Conservation (phyloP, 108 stramenopile species). For the Nitzschia putrida region DNA sequence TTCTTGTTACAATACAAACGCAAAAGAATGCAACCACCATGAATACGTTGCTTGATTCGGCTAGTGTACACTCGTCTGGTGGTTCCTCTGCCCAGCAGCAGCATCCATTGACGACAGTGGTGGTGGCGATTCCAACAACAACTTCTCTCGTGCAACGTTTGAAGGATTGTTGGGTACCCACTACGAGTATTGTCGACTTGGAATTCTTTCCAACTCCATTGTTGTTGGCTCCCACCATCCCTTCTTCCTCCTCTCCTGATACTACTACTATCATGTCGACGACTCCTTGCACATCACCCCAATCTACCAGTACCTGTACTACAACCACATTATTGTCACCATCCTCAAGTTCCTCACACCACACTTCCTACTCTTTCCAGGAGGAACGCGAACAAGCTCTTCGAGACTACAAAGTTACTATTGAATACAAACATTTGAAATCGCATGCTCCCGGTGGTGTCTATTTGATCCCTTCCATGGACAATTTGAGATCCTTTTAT, state of each 20-base stretch:
- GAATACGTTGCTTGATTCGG: too few relatives aligned
- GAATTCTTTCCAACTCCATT: background rate
- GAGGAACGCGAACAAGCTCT: conserved; percentile 86
- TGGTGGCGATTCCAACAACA: too few relatives aligned
- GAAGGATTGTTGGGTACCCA: conserved; percentile 15
- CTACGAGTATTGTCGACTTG: conserved; percentile 1
- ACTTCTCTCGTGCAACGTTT: conserved; percentile 2
- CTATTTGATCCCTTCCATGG: conserved; percentile 82
- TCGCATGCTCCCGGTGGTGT: conserved; percentile 91
- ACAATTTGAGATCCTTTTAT: conserved; percentile 80
- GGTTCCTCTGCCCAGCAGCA: too few relatives aligned
- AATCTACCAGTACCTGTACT: background rate
- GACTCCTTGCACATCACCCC: too few relatives aligned
- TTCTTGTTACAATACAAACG: too few relatives aligned
- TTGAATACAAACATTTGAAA: conserved; percentile 95
- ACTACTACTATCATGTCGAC: too few relatives aligned
- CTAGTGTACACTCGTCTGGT: too few relatives aligned
- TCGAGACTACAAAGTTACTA: conserved; percentile 91
- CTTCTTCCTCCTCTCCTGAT: background rate
- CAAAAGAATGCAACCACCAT: too few relatives aligned
- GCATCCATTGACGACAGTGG: too few relatives aligned
- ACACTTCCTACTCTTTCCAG: conserved; percentile 33
- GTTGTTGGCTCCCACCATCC: background rate
- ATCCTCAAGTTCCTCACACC: background rate
- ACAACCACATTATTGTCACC: background rate